Base-by-base conservation (phyloP, 2,329 filamentous ascomycete species). In the Diaporthe citri region DNA sequence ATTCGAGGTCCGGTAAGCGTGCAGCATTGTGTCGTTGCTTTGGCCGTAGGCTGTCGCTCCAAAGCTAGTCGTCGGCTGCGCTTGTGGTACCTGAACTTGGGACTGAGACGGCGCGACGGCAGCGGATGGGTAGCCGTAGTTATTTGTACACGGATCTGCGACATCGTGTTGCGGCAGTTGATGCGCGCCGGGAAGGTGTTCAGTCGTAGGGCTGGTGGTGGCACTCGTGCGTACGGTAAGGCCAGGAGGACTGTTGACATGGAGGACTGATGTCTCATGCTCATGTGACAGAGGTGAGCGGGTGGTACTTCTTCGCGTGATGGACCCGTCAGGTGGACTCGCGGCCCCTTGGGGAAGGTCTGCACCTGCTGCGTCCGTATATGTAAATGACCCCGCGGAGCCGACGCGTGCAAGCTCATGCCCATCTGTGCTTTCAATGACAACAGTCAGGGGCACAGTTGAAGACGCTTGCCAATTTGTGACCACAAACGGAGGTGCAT, bases 401-500 rank as follows among this genome's bases (percentile, higher is more conserved):
- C 86, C 82, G 46, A 85, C 82, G n/a, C 88, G 85, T 78, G 87
- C 87, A 78, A 90, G 83, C 80, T 89, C 87, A 70, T 90, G 86
- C 46, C 88, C 88, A 41, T 85, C 84, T n/a, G 85, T 80, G 15
- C 84, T 87, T 75, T 91, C 89, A 25, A 90, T 85, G 59, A 89
- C 79, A 71, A 91, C 83, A 81, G 87, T 87, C 82, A 91, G 80
- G 51, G 89, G 88, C 83, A 91, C 89, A 83, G 82, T 89, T 82
- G 78, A 79, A 13, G 84, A 84, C 67, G 82, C 84, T 57, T 82
- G 80, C 78, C 86, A 88, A 80, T 86, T 84, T 80, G 89, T 91
- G 83, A 86, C 85, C 80, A 88, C 78, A 55, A 86, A 84, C 77
- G 88, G 88, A 62, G 96, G 96, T 43, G 93, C 94, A 74, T 95